Evolutionary conservation across 2,329 filamentous ascomycete species (phyloP).

Genomic region (Cordyceps cicadae): DNA sequence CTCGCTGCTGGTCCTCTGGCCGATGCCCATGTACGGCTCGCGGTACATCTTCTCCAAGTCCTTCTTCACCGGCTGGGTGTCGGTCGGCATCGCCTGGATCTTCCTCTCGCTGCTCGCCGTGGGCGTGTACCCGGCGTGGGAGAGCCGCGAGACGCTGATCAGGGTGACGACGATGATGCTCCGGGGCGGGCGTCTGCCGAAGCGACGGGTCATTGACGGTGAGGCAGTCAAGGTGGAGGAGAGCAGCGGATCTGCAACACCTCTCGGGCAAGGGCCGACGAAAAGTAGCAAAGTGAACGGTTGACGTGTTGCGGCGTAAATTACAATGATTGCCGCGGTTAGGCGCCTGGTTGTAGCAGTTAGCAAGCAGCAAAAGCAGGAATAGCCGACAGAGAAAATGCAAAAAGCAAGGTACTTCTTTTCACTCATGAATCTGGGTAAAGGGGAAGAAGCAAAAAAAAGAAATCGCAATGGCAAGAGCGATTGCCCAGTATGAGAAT

Average conservation of each 20-base stretch:
- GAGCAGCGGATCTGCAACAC: slow-evolving; percentile 12
- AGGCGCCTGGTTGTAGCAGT: no score
- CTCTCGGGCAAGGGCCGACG: neutral
- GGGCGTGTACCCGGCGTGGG: slow-evolving; percentile 72
- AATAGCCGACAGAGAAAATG: no score
- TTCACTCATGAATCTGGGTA: no score
- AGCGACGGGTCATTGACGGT: neutral
- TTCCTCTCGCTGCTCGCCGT: slow-evolving; percentile 64
- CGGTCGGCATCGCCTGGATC: slow-evolving; percentile 64
- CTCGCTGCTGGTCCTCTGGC: slow-evolving; percentile 73
- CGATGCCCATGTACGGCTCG: slow-evolving; percentile 81
- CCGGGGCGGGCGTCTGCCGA: slow-evolving; percentile 10
- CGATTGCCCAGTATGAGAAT: slow-evolving; percentile 25
- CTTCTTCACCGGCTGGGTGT: slow-evolving; percentile 70
- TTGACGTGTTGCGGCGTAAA: no score
- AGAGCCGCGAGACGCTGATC: slow-evolving; percentile 55
- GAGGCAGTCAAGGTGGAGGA: slow-evolving; percentile 10
- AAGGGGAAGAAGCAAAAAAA: neutral
- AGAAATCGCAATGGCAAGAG: slow-evolving; percentile 6
- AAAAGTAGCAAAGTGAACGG: no score
- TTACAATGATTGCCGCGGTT: no score
- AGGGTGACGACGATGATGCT: slow-evolving; percentile 16
- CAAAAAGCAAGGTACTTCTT: no score
- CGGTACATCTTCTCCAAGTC: slow-evolving; percentile 53
- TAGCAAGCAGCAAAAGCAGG: no score